A percentile compares a stretch with the other conserved stretches of the same genome.
These are phyloP conservation scores for Graphium sp. DNA, from an alignment of 2,329 filamentous ascomycete species.

Conservation along the genomic window DNA sequence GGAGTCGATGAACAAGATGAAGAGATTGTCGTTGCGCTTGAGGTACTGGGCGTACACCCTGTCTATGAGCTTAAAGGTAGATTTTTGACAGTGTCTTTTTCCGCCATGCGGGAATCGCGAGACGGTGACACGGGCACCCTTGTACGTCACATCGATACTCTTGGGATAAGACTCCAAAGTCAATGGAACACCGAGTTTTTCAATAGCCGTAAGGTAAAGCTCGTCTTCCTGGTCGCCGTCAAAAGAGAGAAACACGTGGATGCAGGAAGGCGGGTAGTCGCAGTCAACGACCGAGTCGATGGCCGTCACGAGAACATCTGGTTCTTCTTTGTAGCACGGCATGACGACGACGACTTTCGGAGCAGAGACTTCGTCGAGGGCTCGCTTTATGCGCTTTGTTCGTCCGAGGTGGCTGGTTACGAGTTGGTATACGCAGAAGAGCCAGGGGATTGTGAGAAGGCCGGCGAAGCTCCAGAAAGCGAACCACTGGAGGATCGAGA, in stretches of 20 bases:
- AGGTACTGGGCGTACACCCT: constrained; percentile 76
- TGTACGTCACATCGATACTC: constrained; percentile 81
- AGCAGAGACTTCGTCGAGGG: constrained; percentile 69
- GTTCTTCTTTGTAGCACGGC: constrained; percentile 90
- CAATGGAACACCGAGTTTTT: no score
- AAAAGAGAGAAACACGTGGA: no score
- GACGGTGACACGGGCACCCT: constrained; percentile 68
- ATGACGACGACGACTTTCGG: constrained; percentile 94
- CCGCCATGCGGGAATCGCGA: constrained; percentile 88
- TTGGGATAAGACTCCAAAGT: no score
- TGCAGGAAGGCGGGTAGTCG: no score
- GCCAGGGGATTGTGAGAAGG: constrained; percentile 75
- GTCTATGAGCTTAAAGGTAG: constrained; percentile 89
- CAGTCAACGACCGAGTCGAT: no score
- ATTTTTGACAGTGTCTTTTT: constrained; percentile 86
- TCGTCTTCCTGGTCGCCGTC: no score
- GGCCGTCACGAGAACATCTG: constrained; percentile 67
- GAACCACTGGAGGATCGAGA: constrained; percentile 73
- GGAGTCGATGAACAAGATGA: constrained; percentile 93
- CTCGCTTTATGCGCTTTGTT: constrained; percentile 65
- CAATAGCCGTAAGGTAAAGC: no score
- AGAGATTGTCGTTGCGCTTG: constrained; percentile 76
- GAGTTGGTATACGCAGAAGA: constrained; percentile 83
- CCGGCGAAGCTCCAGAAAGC: constrained; percentile 86
- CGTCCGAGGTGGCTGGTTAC: constrained; percentile 76